Conservation (phyloP, 2,329 filamentous ascomycete species). For the Aphanocladium album region DNA sequence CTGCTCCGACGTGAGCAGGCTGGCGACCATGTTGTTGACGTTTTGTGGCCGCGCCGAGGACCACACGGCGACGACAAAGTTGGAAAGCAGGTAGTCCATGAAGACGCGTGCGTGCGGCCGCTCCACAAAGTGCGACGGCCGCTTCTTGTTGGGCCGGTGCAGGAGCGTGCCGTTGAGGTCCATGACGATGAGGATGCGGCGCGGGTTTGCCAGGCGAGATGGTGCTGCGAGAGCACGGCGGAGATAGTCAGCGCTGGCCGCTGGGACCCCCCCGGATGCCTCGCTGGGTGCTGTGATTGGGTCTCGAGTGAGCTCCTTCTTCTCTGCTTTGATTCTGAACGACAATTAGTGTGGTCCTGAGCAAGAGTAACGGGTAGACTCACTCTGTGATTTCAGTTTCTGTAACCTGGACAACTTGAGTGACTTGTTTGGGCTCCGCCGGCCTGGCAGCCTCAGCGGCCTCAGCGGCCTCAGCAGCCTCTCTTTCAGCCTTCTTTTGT, state of each 20-base stretch:
- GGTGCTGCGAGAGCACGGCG: conserved; percentile 43
- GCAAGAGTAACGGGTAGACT: background rate
- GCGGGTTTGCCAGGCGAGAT: conserved; percentile 38
- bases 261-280: conserved; percentile 54
- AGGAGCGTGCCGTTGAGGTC: conserved; percentile 93
- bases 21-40: conserved; percentile 60
- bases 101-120: conserved; percentile 67
- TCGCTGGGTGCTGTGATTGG: conserved; percentile 21
- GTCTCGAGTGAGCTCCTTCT: background rate
- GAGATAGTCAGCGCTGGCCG: conserved; percentile 59
- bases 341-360: background rate
- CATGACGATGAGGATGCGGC: conserved; percentile 72
- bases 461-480: background rate
- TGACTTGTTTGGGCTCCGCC: background rate
- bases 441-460: background rate
- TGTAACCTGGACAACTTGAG: background rate
- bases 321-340: background rate
- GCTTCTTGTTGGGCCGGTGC: conserved; percentile 54
- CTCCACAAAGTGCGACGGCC: conserved; percentile 49
- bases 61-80: conserved; percentile 83
- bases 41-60: conserved; percentile 76
- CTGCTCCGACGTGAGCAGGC: conserved; percentile 56
- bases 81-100: conserved; percentile 65
- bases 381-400: background rate
- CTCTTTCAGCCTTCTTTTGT: background rate